Evolutionary conservation across 2,329 filamentous ascomycete species (phyloP), one percentile per base, ranked within the genome.

Genomic region (Paecilomyces dactylethromorphus): DNA sequence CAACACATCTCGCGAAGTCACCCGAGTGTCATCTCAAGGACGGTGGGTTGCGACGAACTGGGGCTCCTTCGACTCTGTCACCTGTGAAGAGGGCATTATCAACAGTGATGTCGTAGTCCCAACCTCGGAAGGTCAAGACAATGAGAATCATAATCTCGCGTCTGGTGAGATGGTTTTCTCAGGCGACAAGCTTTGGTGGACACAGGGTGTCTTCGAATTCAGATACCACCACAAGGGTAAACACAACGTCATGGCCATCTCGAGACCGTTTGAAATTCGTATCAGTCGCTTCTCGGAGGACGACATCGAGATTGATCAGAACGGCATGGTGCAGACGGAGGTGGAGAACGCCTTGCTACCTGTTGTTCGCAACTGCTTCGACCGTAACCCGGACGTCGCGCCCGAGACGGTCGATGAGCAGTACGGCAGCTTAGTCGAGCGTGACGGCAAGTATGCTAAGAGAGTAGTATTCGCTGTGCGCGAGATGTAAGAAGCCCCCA

Each of bases 121-220:
- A 0, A 78, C 75, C 15, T 68, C 71, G 0, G 65, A 74, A 49
- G 74, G 76, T 29, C 63, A 76, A 63, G 77, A 79, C 67, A 78
- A 79, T 0, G 69, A 74, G 53, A 78, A 81, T 2, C 82, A 82
- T 3, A 77, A 89, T 59, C 81, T 87, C 63, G 83, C 91, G 3
- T 82, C 84, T 12, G 94, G 94, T 51, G 91, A 96, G 71, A 87
- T 97, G 69, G 75, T 91, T 12, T 97, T 99, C 70, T 81, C 87
- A 10, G 92, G 94, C 54, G 92, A 97, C 77, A 96, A 96, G 76
- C 83, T 97, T 2, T 99, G 91, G 88, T 99, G 94, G 94, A 96
- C 90, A 0, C 90, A 93, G 61, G 94, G 94, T 57, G 90, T 95
- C 2, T 99, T 96, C 69, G 94, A 99, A 70, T 95, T 99, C 79